Base-by-base conservation (phyloP, 257 asterid genomes). In the Paraleonurus japonicus region DNA sequence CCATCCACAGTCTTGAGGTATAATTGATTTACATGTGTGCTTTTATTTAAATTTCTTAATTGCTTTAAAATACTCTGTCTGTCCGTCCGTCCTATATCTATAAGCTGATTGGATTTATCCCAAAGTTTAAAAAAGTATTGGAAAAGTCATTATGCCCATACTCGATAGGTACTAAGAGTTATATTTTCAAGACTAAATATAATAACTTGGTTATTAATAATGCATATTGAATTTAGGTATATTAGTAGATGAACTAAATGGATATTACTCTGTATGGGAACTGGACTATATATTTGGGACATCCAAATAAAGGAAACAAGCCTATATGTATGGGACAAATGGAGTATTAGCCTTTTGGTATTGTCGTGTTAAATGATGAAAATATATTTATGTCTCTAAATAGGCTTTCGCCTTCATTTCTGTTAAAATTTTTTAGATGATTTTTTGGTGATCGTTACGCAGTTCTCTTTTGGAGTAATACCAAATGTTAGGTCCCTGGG, bases 401-500 rank as follows among this genome's bases (percentile, higher is more conserved):
- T 64, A 19, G 51, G 17, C 39, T 65, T 65, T 67, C 47, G 24
- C 62, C 11, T 62, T 30, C 48, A 48, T 54, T 65, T 22, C 23
- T 71, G 12, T 65, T 30, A 41, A 37, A 62, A 45, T 68, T 66
- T 30, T 30, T 67, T 76, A 63, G n/a, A 70, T 43, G 57, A 69
- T 51, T 54, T 50, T 70, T 0, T 63, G 73, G 74, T 69, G 65
- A 23, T 58, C 75, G 77, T 60, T 53, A 39, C 88, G 87, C 61
- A 95, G 99, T 88, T 85, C 75, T 81, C 96, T 71, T 87, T 85
- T 75, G 99, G 99, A 75, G 88, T 88, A 61, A 89, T 95, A 73
- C 99, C 97, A 13, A 95, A 95, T 87, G 80, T 95, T 74, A 92
- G 99, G 84, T 96, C 98, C 76, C 88, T 92, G 87, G 99, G 99